Conservation (phyloP, 345 rosid species). For the Heritiera fomes region DNA sequence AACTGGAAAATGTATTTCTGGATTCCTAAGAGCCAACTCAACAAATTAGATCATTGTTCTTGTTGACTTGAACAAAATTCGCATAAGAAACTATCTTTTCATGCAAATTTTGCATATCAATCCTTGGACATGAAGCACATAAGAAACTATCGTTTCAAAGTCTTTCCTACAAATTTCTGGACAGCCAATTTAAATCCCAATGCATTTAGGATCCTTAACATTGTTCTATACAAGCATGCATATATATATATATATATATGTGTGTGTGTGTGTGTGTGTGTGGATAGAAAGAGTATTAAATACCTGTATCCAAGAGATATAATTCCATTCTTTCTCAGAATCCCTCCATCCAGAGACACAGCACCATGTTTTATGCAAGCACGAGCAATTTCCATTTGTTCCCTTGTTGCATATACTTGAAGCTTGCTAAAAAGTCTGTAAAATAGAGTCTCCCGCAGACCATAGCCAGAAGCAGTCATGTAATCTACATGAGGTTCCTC, state of each 20-base stretch:
- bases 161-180: not conserved
- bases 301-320: constrained; percentile 51
- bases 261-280: too few species aligned
- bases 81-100: too few species aligned
- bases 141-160: too few species aligned
- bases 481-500: constrained; percentile 24
- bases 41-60: not conserved
- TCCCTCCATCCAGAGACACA: constrained; percentile 67
- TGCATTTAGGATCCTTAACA: not conserved
- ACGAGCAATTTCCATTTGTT: constrained; percentile 43
- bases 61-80: not conserved
- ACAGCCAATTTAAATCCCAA: not conserved
- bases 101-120: too few species aligned
- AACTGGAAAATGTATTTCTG: constrained; percentile 47
- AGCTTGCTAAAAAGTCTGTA: constrained; percentile 49
- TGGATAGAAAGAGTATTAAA: not conserved
- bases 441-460: constrained; percentile 64
- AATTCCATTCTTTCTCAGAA: constrained; percentile 43
- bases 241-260: not conserved
- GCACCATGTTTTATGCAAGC: constrained; percentile 38
- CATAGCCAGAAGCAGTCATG: constrained; percentile 34
- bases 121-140: not conserved
- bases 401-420: constrained; percentile 57
- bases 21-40: constrained; percentile 32
- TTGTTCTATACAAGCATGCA: not conserved